Conservation (phyloP, 139 green algal species). For the Coccomyxa sp. region DNA sequence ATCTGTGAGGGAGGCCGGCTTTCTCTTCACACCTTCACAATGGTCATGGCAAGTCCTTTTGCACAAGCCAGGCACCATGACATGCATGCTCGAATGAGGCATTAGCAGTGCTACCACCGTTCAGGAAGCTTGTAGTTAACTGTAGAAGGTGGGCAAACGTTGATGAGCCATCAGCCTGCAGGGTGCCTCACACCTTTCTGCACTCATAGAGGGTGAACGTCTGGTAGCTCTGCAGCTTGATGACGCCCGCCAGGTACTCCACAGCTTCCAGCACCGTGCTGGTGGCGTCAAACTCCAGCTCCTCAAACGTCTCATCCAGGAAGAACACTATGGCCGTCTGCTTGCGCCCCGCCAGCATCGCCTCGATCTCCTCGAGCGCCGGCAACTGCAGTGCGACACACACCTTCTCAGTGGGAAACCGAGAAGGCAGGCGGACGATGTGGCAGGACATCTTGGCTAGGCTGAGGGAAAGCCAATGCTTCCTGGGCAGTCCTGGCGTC, state of each 20-base stretch:
- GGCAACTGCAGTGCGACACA: slow-evolving; percentile 75
- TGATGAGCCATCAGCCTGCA: too few relatives aligned
- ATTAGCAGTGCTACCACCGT: too few relatives aligned
- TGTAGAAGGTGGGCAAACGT: too few relatives aligned
- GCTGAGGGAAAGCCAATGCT: too few relatives aligned
- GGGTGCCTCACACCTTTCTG: slow-evolving; percentile 45
- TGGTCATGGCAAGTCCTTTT: not conserved
- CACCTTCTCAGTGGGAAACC: too few relatives aligned
- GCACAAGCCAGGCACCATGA: not conserved
- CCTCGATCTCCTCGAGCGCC: slow-evolving; percentile 84
- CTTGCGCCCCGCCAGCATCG: slow-evolving; percentile 56
- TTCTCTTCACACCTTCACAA: not conserved
- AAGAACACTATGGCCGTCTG: slow-evolving; percentile 89
- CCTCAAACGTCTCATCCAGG: slow-evolving; percentile 95
- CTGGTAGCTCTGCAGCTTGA: slow-evolving; percentile 89
- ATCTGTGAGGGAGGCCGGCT: not conserved
- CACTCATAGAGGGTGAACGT: slow-evolving; percentile 95
- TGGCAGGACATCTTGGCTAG: too few relatives aligned
- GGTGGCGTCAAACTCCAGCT: slow-evolving; percentile 84
- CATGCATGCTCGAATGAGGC: not conserved
- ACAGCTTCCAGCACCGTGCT: slow-evolving; percentile 88
- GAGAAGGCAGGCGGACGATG: too few relatives aligned
- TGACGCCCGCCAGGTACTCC: slow-evolving; percentile 78
- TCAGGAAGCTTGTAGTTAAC: too few relatives aligned
- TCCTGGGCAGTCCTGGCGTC: too few relatives aligned